Conservation (phyloP, 306 rosid genomes). For the Quercus aquifolioides region DNA sequence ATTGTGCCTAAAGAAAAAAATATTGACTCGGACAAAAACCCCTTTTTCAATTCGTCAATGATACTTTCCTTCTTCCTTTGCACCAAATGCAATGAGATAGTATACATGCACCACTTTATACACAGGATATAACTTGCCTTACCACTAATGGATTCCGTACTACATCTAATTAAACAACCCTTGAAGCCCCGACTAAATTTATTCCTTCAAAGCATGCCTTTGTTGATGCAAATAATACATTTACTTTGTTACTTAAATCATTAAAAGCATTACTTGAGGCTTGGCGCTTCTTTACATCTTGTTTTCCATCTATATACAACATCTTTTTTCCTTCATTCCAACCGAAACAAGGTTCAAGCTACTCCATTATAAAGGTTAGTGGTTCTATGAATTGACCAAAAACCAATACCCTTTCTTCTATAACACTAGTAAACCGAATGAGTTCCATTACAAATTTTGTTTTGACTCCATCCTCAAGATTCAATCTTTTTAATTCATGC, state of each 20-base stretch:
- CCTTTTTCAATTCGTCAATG: constrained; percentile 44
- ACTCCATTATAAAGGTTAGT: constrained; percentile 27
- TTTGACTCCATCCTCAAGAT: constrained; percentile 47
- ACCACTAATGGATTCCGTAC: constrained; percentile 68
- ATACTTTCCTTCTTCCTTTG: constrained; percentile 50
- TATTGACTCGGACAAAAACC: constrained; percentile 41
- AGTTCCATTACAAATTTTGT: constrained; percentile 44
- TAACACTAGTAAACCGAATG: constrained; percentile 29
- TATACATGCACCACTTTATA: constrained; percentile 51
- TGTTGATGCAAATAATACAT: constrained; percentile 54
- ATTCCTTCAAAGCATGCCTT: constrained; percentile 67
- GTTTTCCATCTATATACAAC: constrained; percentile 40
- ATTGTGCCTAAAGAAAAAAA: constrained; percentile 27
- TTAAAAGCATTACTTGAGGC: constrained; percentile 42
- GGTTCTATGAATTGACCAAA: constrained; percentile 55
- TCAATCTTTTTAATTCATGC: constrained; percentile 5
- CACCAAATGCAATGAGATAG: constrained; percentile 47
- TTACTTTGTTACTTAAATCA: constrained; percentile 36
- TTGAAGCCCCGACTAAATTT: constrained; percentile 58
- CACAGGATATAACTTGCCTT: constrained; percentile 61
- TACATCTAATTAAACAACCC: constrained; percentile 65
- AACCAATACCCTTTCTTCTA: constrained; percentile 57
- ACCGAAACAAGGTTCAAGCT: constrained; percentile 27
- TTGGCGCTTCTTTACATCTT: constrained; percentile 38
- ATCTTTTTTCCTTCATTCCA: constrained; percentile 53